Evolutionary conservation across 1,284 basidiomycete genomes (phyloP), one percentile per base, ranked within the genome.

Genomic region (Malassezia obtusa): DNA sequence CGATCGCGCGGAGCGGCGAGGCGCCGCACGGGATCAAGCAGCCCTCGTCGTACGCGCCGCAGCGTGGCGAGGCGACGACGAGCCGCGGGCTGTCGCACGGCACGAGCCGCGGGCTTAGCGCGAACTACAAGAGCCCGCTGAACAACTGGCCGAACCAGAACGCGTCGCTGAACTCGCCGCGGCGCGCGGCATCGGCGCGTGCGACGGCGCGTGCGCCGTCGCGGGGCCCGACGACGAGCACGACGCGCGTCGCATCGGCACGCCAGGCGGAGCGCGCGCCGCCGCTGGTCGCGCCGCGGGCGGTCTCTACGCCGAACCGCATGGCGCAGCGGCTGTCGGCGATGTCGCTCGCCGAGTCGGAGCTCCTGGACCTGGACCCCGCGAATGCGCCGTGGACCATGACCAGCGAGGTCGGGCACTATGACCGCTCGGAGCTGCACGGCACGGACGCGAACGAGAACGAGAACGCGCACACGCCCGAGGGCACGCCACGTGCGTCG

Each of bases 361-460:
- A 49, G 11, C 9, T 30, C 0, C 30, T 43, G 6, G 53, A 46
- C 31, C 39, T 56, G 41, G 32, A 44, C 33, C 36, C 43, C 1
- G 17, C 28, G 1, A 41, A 19, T 10, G 47, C 52, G 28, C 48
- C 53, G 11, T 56, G 53, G 53, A 14, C 36, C 12, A 31, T 35
- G 25, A 36, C 36, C 37, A 55, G 52, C 35, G 45, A 50, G 21
- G 28, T 56, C 7, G 53, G 53, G 11, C 53, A 56, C 22, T 41
- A 46, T 11, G 44, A 56, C 30, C 48, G 41, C 43, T 45, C 40
- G 30, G 53, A 56, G 30, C 43, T 55, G 22, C 53, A 50, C 35
- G 49, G 40, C 52, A 49, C 52, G 26, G 45, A 33, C 22, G 32
- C 4, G 10, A 11, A 12, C 9, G 31, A 26, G 15, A 11, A 8